A percentile compares a stretch with the other conserved stretches of the same genome.
Evolutionary conservation across 2,329 filamentous ascomycete species (phyloP).

Genomic region (Mycosphaerella sp.): DNA sequence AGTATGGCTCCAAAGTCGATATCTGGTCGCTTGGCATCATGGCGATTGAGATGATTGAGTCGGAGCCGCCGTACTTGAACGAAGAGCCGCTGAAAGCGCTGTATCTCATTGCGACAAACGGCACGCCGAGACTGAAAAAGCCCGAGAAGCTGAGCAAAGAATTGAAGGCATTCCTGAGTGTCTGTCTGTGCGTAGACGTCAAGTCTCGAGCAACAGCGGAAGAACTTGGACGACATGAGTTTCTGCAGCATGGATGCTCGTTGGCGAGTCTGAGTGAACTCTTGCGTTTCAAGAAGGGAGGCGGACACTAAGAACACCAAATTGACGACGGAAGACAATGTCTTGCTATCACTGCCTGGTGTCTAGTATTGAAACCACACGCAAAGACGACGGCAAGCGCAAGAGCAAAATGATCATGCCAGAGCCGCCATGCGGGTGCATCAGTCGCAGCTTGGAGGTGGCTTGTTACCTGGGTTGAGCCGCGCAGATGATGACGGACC

Average conservation of each 20-base stretch:
- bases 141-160: slow-evolving; percentile 97
- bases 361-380: not conserved
- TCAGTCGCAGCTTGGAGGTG: not conserved
- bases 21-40: slow-evolving; percentile 99
- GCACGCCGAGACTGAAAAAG: slow-evolving; percentile 94
- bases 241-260: slow-evolving; percentile 85
- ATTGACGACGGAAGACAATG: not conserved
- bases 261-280: slow-evolving; percentile 77
- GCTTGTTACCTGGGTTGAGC: not conserved
- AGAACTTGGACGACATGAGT: slow-evolving; percentile 86
- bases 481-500: not conserved
- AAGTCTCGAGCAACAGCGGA: slow-evolving; percentile 86
- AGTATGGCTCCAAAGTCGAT: slow-evolving; percentile 96
- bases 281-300: slow-evolving; percentile 73
- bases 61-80: slow-evolving; percentile 94
- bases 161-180: slow-evolving; percentile 91
- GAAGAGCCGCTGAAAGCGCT: slow-evolving; percentile 96
- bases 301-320: slow-evolving; percentile 38
- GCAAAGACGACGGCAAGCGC: not conserved
- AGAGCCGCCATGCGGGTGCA: not conserved
- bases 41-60: slow-evolving; percentile 99
- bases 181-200: slow-evolving; percentile 94
- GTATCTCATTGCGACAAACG: slow-evolving; percentile 96
- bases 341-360: slow-evolving; percentile 1
- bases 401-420: not conserved